Evolutionary conservation across 345 rosid genomes (phyloP), one percentile per base, ranked within the genome.

Genomic region (Salix dunnii): DNA sequence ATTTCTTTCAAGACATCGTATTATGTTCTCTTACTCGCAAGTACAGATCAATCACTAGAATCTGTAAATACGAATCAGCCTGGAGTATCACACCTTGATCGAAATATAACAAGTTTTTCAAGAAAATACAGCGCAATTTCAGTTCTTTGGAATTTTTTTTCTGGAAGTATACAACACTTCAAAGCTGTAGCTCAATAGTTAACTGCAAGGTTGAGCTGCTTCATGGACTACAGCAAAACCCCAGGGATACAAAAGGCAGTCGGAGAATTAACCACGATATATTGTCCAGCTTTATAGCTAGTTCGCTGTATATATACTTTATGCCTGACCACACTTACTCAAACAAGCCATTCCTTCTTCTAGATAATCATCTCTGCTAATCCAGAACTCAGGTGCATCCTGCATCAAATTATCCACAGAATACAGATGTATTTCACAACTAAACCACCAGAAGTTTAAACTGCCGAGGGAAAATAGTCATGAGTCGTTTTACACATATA

Each of bases 381-480:
- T 91, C 99, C 99, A 92, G 82, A 93, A 96, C 83, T 96, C 98
- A 38, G 99, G 99, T 74, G 95, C 87, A 74, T 96, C 99, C 99
- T 96, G 89, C 82, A 60, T 10, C 20, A 20, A 76, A 48, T 74
- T 16, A 67, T 49, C 49, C 67, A 69, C 30, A 65, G 70, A 23
- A 68, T 62, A 49, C 31, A 73, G 30, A 42, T 58, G 43, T 62
- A 60, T 16, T 62, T 53, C 66, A 74, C 2, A 61, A 16, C 1
- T 11, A 31, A 30, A 71, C 55, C 25, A 7, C 0, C 7, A 23
- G 10, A 64, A 28, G 5, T 36, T 67, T 38, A 14, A 67, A 46
- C 18, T 4, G 48, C 58, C 25, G 42, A 31, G 18, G 2, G 3
- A 4, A 53, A 23, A n/a, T n/a, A 13, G 36, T 0, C 17, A 40